Evolutionary conservation across 352 stramenopile genomes (phyloP).

Genomic region (Phytophthora tubulina): DNA sequence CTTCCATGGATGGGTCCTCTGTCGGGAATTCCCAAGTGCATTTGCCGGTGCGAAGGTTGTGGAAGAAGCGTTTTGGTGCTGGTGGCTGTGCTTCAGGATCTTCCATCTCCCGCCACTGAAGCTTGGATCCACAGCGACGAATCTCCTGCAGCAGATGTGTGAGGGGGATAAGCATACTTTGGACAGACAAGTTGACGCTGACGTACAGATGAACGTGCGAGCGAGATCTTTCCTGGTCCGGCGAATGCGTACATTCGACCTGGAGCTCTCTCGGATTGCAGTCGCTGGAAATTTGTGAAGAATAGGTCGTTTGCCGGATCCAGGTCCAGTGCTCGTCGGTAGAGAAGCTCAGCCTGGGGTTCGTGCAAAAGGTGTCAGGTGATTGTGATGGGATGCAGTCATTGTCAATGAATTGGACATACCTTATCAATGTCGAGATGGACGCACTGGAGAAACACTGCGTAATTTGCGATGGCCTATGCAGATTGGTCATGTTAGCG

Average conservation of each 20-base stretch:
- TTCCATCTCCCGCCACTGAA: slow-evolving; percentile 60
- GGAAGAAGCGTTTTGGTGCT: slow-evolving; percentile 55
- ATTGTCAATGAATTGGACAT: neutral
- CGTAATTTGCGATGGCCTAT: slow-evolving; percentile 72
- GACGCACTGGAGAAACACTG: slow-evolving; percentile 68
- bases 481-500: neutral
- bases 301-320: slow-evolving; percentile 59
- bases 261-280: slow-evolving; percentile 63
- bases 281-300: slow-evolving; percentile 67
- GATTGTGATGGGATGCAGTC: neutral
- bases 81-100: slow-evolving; percentile 38
- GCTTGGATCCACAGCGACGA: slow-evolving; percentile 5
- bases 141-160: slow-evolving; percentile 25
- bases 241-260: slow-evolving; percentile 56
- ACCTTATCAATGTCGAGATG: slow-evolving; percentile 70
- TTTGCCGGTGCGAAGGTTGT: slow-evolving; percentile 44
- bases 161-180: neutral
- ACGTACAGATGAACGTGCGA: slow-evolving; percentile 51
- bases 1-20: slow-evolving; percentile 3
- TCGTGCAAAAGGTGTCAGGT: neutral
- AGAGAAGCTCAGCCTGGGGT: slow-evolving; percentile 65
- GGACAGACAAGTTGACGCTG: neutral
- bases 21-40: slow-evolving; percentile 50
- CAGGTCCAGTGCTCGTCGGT: slow-evolving; percentile 67
- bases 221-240: slow-evolving; percentile 61